Percentiles rank a stretch among this genome's conserved stretches.
Conservation (phyloP, 768 basidiomycete genomes). For the Lactarius akahatsu region DNA sequence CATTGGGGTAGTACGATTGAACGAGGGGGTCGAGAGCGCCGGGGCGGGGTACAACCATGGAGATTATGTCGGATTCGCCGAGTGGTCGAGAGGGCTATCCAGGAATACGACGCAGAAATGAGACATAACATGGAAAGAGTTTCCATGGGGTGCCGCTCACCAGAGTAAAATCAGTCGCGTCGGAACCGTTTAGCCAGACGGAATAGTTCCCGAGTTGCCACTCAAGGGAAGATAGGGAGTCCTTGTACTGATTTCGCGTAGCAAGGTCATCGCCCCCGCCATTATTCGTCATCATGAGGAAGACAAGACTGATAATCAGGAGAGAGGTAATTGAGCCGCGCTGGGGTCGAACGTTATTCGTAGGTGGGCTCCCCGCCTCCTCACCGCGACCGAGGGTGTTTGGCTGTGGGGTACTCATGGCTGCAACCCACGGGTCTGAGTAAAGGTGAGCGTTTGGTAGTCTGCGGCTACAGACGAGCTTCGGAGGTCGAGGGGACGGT, state of each 20-base stretch:
- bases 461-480: too few species aligned
- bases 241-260: constrained; percentile 62
- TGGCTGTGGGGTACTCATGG: constrained; percentile 16
- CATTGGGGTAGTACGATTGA: constrained; percentile 68
- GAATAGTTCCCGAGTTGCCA: constrained; percentile 71
- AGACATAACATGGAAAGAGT: neutral
- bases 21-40: constrained; percentile 43
- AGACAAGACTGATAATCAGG: constrained; percentile 68
- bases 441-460: neutral
- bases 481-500: neutral
- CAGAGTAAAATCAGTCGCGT: constrained; percentile 57
- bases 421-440: neutral
- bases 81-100: constrained; percentile 49
- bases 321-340: constrained; percentile 70
- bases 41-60: constrained; percentile 48
- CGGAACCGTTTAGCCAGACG: constrained; percentile 69
- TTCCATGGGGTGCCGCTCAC: constrained; percentile 40
- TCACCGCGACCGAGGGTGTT: constrained; percentile 1
- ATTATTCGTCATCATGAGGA: constrained; percentile 79
- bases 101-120: constrained; percentile 5
- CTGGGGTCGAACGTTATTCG: constrained; percentile 35
- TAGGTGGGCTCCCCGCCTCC: constrained; percentile 2
- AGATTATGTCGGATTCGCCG: constrained; percentile 47
- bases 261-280: constrained; percentile 61
- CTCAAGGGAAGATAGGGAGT: constrained; percentile 56